phyloP scores from a whole-genome alignment of 202 grass and related monocot species.

The Zizania palustris region DNA sequence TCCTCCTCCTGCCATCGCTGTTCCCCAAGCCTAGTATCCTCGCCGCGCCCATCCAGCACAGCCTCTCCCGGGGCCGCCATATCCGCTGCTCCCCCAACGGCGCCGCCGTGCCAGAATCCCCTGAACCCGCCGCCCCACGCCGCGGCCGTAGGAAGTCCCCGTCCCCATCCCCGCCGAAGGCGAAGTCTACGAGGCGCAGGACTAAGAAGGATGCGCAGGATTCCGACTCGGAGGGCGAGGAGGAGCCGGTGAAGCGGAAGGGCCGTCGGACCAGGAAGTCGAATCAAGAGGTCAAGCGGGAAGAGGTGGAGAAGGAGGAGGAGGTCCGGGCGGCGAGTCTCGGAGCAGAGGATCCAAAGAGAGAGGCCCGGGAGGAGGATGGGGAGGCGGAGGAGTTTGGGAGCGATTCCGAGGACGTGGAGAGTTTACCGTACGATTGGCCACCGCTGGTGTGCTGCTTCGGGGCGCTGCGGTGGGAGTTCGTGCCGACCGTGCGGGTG shows the following conservation, averaged over 20 bases:
- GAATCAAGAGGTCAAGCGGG: constrained; percentile 12
- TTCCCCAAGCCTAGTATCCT: constrained; percentile 30
- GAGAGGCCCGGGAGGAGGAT: neutral
- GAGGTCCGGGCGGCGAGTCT: neutral
- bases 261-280: constrained; percentile 42
- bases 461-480: constrained; percentile 79
- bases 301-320: neutral
- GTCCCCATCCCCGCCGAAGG: constrained; percentile 39
- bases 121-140: constrained; percentile 49
- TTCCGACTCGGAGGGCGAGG: constrained; percentile 23
- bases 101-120: constrained; percentile 40
- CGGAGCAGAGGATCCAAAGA: constrained; percentile 1
- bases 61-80: constrained; percentile 4
- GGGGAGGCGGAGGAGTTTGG: neutral
- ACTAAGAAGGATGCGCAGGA: constrained; percentile 44
- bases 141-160: constrained; percentile 58
- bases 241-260: constrained; percentile 28
- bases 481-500: constrained; percentile 79
- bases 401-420: constrained; percentile 31
- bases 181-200: constrained; percentile 39
- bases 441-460: constrained; percentile 79
- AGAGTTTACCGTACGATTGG: constrained; percentile 44
- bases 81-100: constrained; percentile 47
- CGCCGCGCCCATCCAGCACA: neutral
- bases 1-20: constrained; percentile 30